Conservation (phyloP, 371 early-diverging fungal species). For the Sporodiniella umbellata region DNA sequence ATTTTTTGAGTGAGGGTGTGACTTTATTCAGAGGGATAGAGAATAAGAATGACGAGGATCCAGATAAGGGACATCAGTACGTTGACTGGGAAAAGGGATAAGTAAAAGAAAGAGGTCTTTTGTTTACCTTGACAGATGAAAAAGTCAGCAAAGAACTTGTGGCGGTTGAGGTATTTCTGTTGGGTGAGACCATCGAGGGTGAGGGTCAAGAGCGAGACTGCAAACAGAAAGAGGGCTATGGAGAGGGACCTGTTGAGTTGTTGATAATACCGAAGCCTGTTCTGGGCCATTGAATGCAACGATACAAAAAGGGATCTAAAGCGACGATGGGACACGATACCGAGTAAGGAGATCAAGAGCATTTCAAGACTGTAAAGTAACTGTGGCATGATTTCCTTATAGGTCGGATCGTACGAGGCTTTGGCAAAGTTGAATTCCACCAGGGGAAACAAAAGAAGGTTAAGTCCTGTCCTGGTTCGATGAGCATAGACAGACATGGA, state of each 20-base stretch:
- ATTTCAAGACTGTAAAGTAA: slow-evolving; percentile 42
- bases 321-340: slow-evolving; percentile 41
- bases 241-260: slow-evolving; percentile 44
- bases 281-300: slow-evolving; percentile 28
- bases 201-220: slow-evolving; percentile 33
- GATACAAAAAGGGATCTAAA: slow-evolving; percentile 41
- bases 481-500: too few species aligned
- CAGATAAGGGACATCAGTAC: slow-evolving; percentile 29
- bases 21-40: slow-evolving; percentile 23
- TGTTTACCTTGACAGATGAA: slow-evolving; percentile 43
- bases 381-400: slow-evolving; percentile 48
- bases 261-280: slow-evolving; percentile 40
- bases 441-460: slow-evolving; percentile 37
- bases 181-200: slow-evolving; percentile 39
- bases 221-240: slow-evolving; percentile 21
- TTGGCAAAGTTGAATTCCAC: slow-evolving; percentile 42
- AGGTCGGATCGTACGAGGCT: slow-evolving; percentile 33
- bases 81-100: slow-evolving; percentile 22
- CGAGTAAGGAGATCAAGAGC: slow-evolving; percentile 34
- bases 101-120: background rate
- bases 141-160: slow-evolving; percentile 42
- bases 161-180: slow-evolving; percentile 21
- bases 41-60: slow-evolving; percentile 42
- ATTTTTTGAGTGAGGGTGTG: too few species aligned
- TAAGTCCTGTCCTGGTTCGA: slow-evolving; percentile 30